phyloP scores from a whole-genome alignment of 306 rosid species.

The Castanea mollissima region DNA sequence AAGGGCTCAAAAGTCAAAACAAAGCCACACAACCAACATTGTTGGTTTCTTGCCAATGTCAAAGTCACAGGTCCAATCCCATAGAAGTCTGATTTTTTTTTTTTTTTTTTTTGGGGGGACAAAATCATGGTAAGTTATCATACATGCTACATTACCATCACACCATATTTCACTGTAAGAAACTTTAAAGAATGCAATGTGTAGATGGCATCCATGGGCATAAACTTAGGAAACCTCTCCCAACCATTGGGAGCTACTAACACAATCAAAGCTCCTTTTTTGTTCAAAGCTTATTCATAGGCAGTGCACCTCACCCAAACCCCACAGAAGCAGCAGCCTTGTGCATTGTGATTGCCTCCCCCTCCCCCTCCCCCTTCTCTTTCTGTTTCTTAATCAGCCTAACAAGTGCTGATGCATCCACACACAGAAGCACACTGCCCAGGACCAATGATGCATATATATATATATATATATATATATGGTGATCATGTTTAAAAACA shows the following conservation, averaged over 20 bases:
- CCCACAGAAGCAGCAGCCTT: no score
- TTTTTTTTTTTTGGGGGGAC: no score
- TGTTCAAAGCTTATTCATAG: background rate
- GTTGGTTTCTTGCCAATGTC: background rate
- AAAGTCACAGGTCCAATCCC: background rate
- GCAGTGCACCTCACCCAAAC: no score
- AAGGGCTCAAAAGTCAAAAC: background rate
- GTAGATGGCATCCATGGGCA: no score
- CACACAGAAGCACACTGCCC: background rate
- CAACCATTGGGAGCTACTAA: no score
- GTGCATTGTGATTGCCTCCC: no score
- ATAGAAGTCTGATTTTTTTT: no score
- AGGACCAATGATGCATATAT: background rate
- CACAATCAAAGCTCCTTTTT: background rate
- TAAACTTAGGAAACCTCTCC: no score
- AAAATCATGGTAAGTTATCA: no score
- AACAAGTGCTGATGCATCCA: background rate
- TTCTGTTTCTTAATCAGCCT: background rate
- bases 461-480: background rate
- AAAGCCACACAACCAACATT: background rate
- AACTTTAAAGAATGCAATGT: no score
- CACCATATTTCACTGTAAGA: background rate
- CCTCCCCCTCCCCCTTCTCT: no score
- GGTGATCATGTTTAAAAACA: background rate
- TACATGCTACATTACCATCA: background rate